These are phyloP conservation scores for Coemansia sp. DNA, from an alignment of 192 early-diverging fungal species.

Conservation along the genomic window DNA sequence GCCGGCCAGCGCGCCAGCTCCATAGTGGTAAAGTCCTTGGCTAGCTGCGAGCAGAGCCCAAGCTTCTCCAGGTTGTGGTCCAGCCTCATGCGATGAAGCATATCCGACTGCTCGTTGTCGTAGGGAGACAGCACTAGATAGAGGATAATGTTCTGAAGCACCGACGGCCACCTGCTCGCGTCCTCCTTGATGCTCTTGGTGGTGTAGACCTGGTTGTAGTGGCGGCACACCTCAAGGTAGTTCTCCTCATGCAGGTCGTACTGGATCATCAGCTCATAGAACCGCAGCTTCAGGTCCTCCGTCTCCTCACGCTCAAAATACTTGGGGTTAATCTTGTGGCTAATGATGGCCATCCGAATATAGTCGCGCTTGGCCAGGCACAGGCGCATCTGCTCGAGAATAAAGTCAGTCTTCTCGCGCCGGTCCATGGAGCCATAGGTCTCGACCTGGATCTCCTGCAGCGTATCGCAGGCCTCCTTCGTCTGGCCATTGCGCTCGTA, in stretches of 20 bases:
- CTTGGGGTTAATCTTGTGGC: conserved; percentile 91
- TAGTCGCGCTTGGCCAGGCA: conserved; percentile 91
- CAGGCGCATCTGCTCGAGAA: conserved; percentile 97
- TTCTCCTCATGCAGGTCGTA: conserved; percentile 85
- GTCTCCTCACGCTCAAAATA: conserved; percentile 80
- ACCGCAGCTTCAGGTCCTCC: conserved; percentile 82
- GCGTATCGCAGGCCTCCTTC: conserved; percentile 84
- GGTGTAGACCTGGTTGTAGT: conserved; percentile 86
- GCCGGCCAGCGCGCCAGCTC: conserved; percentile 96
- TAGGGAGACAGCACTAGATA: conserved; percentile 87
- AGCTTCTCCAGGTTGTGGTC: conserved; percentile 78
- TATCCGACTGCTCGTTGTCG: conserved; percentile 93
- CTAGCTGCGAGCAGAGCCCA: conserved; percentile 72
- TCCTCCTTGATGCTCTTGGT: conserved; percentile 77
- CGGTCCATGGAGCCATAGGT: conserved; percentile 99
- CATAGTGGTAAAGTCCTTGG: conserved; percentile 81
- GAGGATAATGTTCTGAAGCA: conserved; percentile 73
- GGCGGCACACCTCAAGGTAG: conserved; percentile 87
- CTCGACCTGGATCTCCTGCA: conserved; percentile 97
- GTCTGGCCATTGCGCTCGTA: conserved; percentile 87
- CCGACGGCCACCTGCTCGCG: conserved; percentile 64
- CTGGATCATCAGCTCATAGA: conserved; percentile 94
- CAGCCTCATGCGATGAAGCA: conserved; percentile 78
- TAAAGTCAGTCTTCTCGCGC: conserved; percentile 98
- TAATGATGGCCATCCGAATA: conserved; percentile 85